These are phyloP conservation scores for Casuarina glauca DNA, from an alignment of 306 rosid genomes.

Conservation along the genomic window DNA sequence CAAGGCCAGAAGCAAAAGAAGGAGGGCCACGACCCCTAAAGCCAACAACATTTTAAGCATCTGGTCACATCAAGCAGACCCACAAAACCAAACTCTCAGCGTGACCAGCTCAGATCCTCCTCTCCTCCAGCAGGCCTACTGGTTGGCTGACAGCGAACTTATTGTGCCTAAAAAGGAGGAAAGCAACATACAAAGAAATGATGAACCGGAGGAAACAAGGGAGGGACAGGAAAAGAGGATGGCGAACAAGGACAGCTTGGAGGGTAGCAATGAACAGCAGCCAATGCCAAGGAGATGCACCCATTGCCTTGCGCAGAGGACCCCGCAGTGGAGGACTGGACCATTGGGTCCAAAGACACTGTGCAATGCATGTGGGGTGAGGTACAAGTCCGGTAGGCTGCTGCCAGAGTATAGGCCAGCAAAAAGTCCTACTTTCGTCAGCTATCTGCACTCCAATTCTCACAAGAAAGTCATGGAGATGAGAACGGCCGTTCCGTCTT, in stretches of 20 bases:
- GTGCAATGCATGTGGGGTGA: slow-evolving; percentile 78
- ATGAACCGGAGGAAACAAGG: slow-evolving; percentile 8
- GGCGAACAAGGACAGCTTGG: slow-evolving; percentile 30
- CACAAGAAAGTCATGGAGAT: slow-evolving; percentile 80
- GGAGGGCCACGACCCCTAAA: slow-evolving; percentile 47
- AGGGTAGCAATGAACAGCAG: slow-evolving; percentile 29
- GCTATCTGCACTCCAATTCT: slow-evolving; percentile 66
- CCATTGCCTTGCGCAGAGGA: slow-evolving; percentile 65
- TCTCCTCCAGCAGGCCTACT: slow-evolving; percentile 58
- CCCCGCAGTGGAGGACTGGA: slow-evolving; percentile 82
- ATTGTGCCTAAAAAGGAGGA: slow-evolving; percentile 39
- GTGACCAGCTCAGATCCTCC: slow-evolving; percentile 44
- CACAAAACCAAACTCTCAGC: slow-evolving; percentile 36
- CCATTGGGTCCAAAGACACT: slow-evolving; percentile 76
- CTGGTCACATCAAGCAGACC: slow-evolving; percentile 39
- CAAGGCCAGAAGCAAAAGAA: slow-evolving; percentile 80
- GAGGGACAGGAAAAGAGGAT: slow-evolving; percentile 21
- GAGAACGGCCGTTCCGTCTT: slow-evolving; percentile 49
- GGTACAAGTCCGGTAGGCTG: slow-evolving; percentile 68
- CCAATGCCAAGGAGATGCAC: slow-evolving; percentile 53
- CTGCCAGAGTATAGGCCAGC: slow-evolving; percentile 74
- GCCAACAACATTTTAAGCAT: slow-evolving; percentile 36
- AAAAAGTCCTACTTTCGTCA: slow-evolving; percentile 68
- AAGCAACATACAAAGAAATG: not conserved
- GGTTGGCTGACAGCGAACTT: slow-evolving; percentile 68